Base-by-base conservation (phyloP, 306 rosid genomes). In the Quercus bicolor region DNA sequence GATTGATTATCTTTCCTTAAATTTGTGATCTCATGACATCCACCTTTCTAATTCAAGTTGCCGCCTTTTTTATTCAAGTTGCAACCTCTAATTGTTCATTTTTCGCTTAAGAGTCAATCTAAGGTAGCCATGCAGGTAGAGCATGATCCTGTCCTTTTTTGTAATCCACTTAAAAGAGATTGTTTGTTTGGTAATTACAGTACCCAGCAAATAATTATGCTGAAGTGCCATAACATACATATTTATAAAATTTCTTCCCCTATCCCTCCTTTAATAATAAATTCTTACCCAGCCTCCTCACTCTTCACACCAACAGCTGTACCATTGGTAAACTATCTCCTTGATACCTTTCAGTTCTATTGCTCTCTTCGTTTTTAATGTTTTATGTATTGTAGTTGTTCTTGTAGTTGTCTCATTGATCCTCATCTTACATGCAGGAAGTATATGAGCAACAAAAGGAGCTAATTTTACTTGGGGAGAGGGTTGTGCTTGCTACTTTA, bases 401-500 rank as follows among this genome's bases (percentile, higher is more conserved):
- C 48, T 26, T 77, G 70, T 45, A 6, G 26, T 29, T 24, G 33
- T 52, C 37, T 74, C 28, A 37, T 60, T 8, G 56, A 9, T 26
- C 62, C 71, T 78, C 76, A 62, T 69, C 70, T 74, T 40, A 88
- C 70, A 78, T 70, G 86, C 97, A 95, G 98, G 98, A 95, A 79
- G 96, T 91, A 79, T 91, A 91, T 84, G 98, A 95, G 78, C 98
- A 91, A 82, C 98, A 95, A 86, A 93, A 92, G 73, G 97, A 92
- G 83, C 83, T 95, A 83, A 88, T 92, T 78, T 84, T 95, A 88
- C 80, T 88, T 43, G 98, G 92, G 77, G 98, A 95, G 89, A 91
- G 98, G 84, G 91, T 87, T 87, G 98, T 95, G 83, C 98, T 95
- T 77, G 98, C 94, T 69, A 95, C 98, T 83, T 95, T 95, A 79